A percentile compares a stretch with the other conserved stretches of the same genome.
phyloP scores from a whole-genome alignment of 2,329 filamentous ascomycete species.

The Bipolaris sorokiniana region DNA sequence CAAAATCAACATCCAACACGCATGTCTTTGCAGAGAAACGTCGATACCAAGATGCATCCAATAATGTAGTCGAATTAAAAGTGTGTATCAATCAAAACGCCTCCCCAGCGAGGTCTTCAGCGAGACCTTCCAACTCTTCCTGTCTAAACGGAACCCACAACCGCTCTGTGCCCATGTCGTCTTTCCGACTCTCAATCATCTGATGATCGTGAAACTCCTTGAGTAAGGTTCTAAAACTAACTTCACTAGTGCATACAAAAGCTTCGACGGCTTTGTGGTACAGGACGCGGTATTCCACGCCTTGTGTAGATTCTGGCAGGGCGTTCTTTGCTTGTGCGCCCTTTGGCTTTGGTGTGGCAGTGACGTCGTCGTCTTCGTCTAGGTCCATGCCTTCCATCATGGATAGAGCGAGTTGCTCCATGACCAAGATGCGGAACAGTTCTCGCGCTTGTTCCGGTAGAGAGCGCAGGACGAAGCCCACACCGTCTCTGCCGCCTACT shows the following conservation, averaged over 20 bases:
- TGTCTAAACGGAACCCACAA: conserved; percentile 83
- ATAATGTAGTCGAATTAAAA: background rate
- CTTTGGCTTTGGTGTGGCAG: conserved; percentile 30
- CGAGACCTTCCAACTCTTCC: conserved; percentile 86
- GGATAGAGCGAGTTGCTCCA: conserved; percentile 77
- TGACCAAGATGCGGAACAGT: conserved; percentile 82
- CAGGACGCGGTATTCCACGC: conserved; percentile 86
- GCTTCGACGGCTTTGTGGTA: conserved; percentile 97
- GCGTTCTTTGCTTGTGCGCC: conserved; percentile 31
- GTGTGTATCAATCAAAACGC: conserved; percentile 24
- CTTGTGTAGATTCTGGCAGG: conserved; percentile 54
- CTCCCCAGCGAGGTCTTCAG: conserved; percentile 71
- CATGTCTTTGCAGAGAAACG: background rate
- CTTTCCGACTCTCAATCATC: conserved; percentile 90
- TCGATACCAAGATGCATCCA: background rate
- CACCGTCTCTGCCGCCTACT: conserved; percentile 87
- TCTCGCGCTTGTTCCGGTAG: conserved; percentile 90
- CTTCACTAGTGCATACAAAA: conserved; percentile 95
- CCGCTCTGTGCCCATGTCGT: conserved; percentile 82
- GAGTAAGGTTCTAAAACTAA: conserved; percentile 89
- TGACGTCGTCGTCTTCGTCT: conserved; percentile 29
- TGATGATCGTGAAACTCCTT: conserved; percentile 99
- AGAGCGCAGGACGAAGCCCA: conserved; percentile 87
- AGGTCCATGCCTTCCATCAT: conserved; percentile 53
- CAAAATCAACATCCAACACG: background rate